Evolutionary conservation across 164 flowering plant genomes (phyloP).

Genomic region (Echeveria elegans): DNA sequence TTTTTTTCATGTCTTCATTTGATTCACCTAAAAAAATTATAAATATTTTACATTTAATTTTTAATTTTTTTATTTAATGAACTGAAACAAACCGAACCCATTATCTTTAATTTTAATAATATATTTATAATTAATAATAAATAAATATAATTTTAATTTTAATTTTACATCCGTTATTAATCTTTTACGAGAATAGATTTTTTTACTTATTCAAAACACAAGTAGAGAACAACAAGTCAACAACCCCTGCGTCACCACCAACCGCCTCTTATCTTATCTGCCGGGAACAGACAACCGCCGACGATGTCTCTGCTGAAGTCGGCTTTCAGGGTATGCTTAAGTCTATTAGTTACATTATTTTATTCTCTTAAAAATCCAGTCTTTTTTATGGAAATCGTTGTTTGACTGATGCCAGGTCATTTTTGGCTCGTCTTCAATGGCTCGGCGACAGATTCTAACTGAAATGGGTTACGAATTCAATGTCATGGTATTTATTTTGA

Average conservation of each 20-base stretch:
- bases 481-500: constrained; percentile 21
- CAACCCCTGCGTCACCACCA: neutral
- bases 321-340: neutral
- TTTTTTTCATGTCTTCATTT: no score
- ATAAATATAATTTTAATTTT: no score
- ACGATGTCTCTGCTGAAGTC: neutral
- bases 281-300: neutral
- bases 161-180: no score
- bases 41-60: no score
- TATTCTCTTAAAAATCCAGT: neutral
- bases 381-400: neutral
- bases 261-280: neutral
- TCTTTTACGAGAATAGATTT: no score
- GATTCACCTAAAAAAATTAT: no score
- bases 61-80: neutral
- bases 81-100: no score
- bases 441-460: constrained; percentile 27
- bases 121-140: no score
- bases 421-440: constrained; percentile 36
- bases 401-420: constrained; percentile 20
- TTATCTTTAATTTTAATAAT: no score
- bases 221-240: neutral
- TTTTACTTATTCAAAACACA: neutral
- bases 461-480: constrained; percentile 43
- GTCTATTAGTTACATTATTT: neutral